Base-by-base conservation (phyloP, 768 basidiomycete genomes). In the Phaeotremella fagi region DNA sequence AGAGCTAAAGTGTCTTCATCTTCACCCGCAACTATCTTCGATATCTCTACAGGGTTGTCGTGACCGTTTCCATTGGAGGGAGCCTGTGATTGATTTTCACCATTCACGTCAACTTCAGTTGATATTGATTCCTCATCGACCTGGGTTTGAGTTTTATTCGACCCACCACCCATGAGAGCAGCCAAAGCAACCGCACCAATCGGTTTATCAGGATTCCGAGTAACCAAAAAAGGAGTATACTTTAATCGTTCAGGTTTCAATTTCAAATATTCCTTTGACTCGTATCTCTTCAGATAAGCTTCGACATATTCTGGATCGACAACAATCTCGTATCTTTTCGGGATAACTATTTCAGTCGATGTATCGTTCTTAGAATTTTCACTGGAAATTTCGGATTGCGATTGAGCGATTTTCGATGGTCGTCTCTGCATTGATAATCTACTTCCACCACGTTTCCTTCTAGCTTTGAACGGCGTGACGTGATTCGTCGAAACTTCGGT, bases 201-300 rank as follows among this genome's bases (percentile, higher is more conserved):
- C 18, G 54, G 54, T 14, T 55, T 50, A 6, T 45, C 33, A 2
- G 54, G 54, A 46, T 63, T 51, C 23, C 76, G 59, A 24, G 84
- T 78, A 38, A 90, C 74, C 33, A 95, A 76, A 75, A 94, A 98
- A 24, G 94, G 94, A 57, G 85, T 92, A 88, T 94, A 99, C 68
- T 89, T 90, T 56, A 98, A 79, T 72, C 83, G 83, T 66, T 94
- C 90, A 1, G 90, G 85, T 60, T 81, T 82, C 52, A 79, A 64
- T 42, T 75, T 81, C 55, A 90, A 66, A 63, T 90, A 87, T 3
- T 86, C 87, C 75, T 91, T 95, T 37, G 75, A 72, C 57, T 86
- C 84, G 83, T 88, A 87, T 49, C 79, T 79, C 36, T 75, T 76
- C 50, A 95, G 56, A 71, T 85, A 87, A 51, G 78, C 78, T 18